A percentile compares a stretch with the other conserved stretches of the same genome.
Evolutionary conservation across 768 basidiomycete genomes (phyloP).

Genomic region (Filobasidium wieringae): DNA sequence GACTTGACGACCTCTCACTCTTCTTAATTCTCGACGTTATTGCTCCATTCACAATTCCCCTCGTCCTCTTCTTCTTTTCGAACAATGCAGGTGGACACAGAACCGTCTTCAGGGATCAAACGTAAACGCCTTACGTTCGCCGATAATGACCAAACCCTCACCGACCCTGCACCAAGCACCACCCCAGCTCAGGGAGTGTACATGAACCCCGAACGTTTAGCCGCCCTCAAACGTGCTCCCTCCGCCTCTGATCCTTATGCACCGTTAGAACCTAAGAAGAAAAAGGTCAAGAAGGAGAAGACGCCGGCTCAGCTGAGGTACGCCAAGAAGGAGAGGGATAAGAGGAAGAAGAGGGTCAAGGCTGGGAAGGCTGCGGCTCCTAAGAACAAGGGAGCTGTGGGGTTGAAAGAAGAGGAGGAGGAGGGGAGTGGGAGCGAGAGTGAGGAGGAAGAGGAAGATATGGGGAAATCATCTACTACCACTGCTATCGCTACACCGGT

Average conservation of each 20-base stretch:
- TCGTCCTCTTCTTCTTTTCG: too few species aligned
- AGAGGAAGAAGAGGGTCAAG: constrained; percentile 46
- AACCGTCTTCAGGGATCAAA: too few species aligned
- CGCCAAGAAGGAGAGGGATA: constrained; percentile 57
- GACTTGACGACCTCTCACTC: too few species aligned
- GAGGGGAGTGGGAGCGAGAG: constrained; percentile 16
- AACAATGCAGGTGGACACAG: too few species aligned
- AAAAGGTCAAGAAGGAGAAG: constrained; percentile 38
- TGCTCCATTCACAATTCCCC: too few species aligned
- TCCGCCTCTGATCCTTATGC: too few species aligned
- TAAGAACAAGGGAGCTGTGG: constrained; percentile 20
- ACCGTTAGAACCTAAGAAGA: not conserved
- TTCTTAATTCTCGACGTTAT: too few species aligned
- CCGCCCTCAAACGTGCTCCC: not conserved
- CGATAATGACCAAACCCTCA: not conserved
- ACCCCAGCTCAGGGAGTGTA: not conserved
- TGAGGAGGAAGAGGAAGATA: constrained; percentile 25
- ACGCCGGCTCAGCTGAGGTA: constrained; percentile 64
- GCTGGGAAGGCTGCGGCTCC: constrained; percentile 24
- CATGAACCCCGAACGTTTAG: not conserved
- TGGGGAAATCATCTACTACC: not conserved
- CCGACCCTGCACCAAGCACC: not conserved
- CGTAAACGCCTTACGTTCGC: not conserved
- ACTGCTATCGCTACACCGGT: not conserved
- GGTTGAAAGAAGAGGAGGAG: constrained; percentile 3